Evolutionary conservation across 306 rosid genomes (phyloP).

Genomic region (Corylus heterophylla): DNA sequence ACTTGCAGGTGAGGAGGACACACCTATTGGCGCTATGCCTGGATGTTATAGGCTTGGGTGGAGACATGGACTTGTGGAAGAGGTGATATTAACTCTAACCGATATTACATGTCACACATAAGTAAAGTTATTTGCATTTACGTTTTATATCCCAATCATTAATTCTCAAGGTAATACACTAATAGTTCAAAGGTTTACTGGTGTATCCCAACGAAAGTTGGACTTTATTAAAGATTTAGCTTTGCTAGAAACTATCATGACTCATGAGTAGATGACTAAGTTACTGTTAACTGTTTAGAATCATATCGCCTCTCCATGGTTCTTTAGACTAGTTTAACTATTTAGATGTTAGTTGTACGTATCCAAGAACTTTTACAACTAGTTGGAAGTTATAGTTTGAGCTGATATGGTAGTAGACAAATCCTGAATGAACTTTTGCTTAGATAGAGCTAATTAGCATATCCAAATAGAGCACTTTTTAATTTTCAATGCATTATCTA

Average conservation of each 20-base stretch:
- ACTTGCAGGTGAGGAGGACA: constrained; percentile 81
- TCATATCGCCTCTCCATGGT: background rate
- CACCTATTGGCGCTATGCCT: constrained; percentile 98
- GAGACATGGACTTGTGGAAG: constrained; percentile 94
- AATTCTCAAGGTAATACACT: background rate
- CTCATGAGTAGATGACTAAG: background rate
- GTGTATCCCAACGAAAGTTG: background rate
- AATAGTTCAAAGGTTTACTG: background rate
- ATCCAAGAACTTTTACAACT: background rate
- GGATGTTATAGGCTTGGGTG: constrained; percentile 98
- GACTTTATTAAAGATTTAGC: background rate
- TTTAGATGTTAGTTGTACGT: background rate
- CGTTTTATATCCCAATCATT: constrained; percentile 8
- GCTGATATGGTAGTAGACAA: background rate
- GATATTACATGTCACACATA: background rate
- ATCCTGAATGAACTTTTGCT: background rate
- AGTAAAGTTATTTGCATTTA: constrained; percentile 12
- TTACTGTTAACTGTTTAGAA: too few species aligned
- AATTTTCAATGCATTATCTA: background rate
- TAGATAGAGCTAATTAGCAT: background rate
- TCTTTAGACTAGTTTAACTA: background rate
- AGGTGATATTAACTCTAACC: constrained; percentile 50
- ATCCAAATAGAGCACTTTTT: background rate
- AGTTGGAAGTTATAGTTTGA: background rate
- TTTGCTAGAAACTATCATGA: background rate